Base-by-base conservation (phyloP, 2,329 filamentous ascomycete genomes). In the Zymoseptoria crescenta region DNA sequence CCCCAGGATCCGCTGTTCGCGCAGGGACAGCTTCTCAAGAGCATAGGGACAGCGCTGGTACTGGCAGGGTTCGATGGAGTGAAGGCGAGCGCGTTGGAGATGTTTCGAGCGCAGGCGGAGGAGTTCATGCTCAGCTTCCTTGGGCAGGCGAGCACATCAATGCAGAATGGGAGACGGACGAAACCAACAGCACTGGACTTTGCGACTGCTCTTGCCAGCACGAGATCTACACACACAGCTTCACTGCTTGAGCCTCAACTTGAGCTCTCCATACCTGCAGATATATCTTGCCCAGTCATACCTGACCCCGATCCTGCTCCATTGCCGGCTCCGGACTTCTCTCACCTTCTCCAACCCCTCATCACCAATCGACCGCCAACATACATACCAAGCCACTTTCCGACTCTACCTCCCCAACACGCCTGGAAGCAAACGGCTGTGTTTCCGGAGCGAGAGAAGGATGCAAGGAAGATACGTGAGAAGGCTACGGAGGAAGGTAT, bases 401-500 rank as follows among this genome's bases (percentile, higher is more conserved):
- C 85, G 1, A 73, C 78, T 21, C 81, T 86, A 49, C 85, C 85
- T 7, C 83, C 83, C 54, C 81, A 79, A 68, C 85, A 87, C 70
- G 85, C 85, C 0, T 88, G 84, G 74, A 80, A 80, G 64, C 73
- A 80, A 27, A 86, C 84, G 1, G 76, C 82, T 0, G 81, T 86
- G 3, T 85, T 79, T 62, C 79, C 81, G 1, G 72, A 80, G 48
- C 79, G 84, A 60, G 83, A 86, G 62, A 80, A 76, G 35, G 84
- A 87, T 64, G 79, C 83, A 2, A 76, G 83, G 45, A 79, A 77
- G 64, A 69, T 71, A 69, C 68, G 70, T 45, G 85, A 87, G 68
- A 78, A 80, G 59, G 84, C 84, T 4, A 86, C 84, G 3, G 80
- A 86, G 67, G 85, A 88, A 68, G 84, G 84, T 13, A 79, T 86